Percentiles rank a stretch among this genome's conserved stretches.
Evolutionary conservation across 1,284 basidiomycete species (phyloP).

Genomic region (Exsudoporus floridanus): DNA sequence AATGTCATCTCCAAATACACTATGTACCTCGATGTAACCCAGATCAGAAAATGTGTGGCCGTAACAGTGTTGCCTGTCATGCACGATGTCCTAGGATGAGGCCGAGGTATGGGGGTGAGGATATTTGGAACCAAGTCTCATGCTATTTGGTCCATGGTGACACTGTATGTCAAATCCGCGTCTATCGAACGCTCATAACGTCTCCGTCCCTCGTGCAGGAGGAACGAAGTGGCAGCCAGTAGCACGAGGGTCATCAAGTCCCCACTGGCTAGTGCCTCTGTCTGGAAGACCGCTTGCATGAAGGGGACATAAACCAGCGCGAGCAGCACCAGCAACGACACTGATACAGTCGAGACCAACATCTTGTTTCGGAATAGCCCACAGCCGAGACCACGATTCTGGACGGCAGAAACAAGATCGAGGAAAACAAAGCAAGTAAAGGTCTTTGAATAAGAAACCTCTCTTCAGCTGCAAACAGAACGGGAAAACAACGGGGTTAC

Average conservation of each 20-base stretch:
- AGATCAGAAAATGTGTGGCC: not conserved
- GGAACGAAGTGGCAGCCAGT: slow-evolving; percentile 71
- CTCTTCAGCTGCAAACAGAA: not conserved
- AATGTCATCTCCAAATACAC: slow-evolving; percentile 7
- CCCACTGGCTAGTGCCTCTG: slow-evolving; percentile 66
- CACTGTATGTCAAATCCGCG: slow-evolving; percentile 37
- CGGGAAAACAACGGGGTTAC: slow-evolving; percentile 22
- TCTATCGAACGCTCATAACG: slow-evolving; percentile 66
- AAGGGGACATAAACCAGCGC: slow-evolving; percentile 87
- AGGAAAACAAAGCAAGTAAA: slow-evolving; percentile 97
- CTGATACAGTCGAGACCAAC: slow-evolving; percentile 83
- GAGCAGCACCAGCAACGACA: slow-evolving; percentile 83
- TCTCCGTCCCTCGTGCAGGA: slow-evolving; percentile 78
- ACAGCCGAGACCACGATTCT: slow-evolving; percentile 88
- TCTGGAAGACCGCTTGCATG: slow-evolving; percentile 93
- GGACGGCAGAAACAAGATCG: slow-evolving; percentile 91
- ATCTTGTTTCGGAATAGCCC: slow-evolving; percentile 82
- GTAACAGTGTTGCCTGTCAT: too few species aligned
- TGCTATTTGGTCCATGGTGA: slow-evolving; percentile 44
- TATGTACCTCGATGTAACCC: not conserved
- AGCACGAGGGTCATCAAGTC: slow-evolving; percentile 76
- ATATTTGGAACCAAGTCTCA: slow-evolving; percentile 21
- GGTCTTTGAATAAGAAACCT: slow-evolving; percentile 53
- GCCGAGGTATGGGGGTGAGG: too few species aligned
- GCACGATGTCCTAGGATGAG: not conserved